A percentile compares a stretch with the other conserved stretches of the same genome.
phyloP scores from a whole-genome alignment of 805 yeast species.

The Candida insectorum region DNA sequence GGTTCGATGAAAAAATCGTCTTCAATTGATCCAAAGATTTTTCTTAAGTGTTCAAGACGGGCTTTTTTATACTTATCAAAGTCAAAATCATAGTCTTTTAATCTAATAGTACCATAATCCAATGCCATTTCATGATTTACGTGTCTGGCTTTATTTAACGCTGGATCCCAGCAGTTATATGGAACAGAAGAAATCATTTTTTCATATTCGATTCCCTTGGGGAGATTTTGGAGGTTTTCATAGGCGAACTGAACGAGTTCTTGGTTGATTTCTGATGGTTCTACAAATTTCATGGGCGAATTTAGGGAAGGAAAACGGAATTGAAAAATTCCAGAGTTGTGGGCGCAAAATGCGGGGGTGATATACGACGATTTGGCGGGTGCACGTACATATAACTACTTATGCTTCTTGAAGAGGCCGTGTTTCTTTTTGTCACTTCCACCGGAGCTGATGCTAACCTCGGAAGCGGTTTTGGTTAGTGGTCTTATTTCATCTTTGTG shows the following conservation, averaged over 20 bases:
- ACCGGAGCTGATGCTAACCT: too few relatives aligned
- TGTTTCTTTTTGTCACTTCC: too few relatives aligned
- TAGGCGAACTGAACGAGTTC: conserved; percentile 34
- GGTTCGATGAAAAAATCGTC: conserved; percentile 46
- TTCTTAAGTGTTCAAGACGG: conserved; percentile 31
- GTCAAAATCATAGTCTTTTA: conserved; percentile 28
- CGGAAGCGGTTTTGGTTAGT: too few relatives aligned
- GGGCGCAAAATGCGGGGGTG: too few relatives aligned
- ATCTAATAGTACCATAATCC: conserved; percentile 31
- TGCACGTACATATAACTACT: too few relatives aligned
- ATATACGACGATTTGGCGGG: too few relatives aligned
- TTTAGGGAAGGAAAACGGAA: too few relatives aligned
- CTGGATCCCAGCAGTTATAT: conserved; percentile 35
- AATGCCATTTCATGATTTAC: conserved; percentile 31
- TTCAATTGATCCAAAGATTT: conserved; percentile 49
- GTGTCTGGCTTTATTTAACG: conserved; percentile 24
- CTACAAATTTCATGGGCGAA: conserved; percentile 22
- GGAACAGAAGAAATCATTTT: conserved; percentile 53
- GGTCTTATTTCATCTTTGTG: too few relatives aligned
- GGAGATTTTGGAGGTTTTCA: conserved; percentile 29
- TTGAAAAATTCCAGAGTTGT: too few relatives aligned
- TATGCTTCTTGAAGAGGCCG: too few relatives aligned
- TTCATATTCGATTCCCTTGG: conserved; percentile 45
- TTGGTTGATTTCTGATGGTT: conserved; percentile 19
- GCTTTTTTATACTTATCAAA: conserved; percentile 28